Base-by-base conservation (phyloP, 1,284 basidiomycete genomes). In the Rhodotorula sp. region DNA sequence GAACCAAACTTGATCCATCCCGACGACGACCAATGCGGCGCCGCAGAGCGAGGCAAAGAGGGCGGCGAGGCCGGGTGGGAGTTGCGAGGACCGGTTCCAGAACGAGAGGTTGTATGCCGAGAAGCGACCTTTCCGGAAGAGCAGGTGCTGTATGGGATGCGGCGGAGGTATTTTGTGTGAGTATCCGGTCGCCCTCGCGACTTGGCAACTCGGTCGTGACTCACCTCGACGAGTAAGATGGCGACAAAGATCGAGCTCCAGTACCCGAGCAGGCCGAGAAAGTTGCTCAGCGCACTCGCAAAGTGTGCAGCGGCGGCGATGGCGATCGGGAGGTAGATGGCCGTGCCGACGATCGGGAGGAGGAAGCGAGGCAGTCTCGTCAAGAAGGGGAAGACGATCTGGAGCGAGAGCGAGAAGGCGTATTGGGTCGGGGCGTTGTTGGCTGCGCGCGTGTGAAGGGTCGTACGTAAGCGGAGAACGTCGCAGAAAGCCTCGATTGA, bases 391-490 rank as follows among this genome's bases (percentile, higher is more conserved):
- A 92, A 81, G 76, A 90, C 86, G 10, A 92, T 85, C 79, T 94
- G 92, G 70, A 92, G 85, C 77, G 87, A 90, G 69, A 95, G 84
- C n/a, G 90, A 88, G 70, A 91, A 87, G 59, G 89, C 90, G 80
- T 95, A 95, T 76, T 93, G 88, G 15, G 84, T 91, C 7, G 88
- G 87, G 7, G 91, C 90, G 68, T 93, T 90, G 82, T 95, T 97
- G 5, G 87, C 91, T 48, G 78, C 71, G 16, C 76, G 74, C 10
- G 12, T 23, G n/a, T 54, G 23, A n/a, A 15, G 14, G 21, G 38
- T 43, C 2, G 10, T 1, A 43, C 10, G n/a, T 26, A 26, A 54
- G 52, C n/a, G 6, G 21, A 28, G 3, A 12, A 28, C 28, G 26
- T 28, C 1, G 26, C 5, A 16, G 23, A 2, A 26, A 28, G 15